Evolutionary conservation across 1,139 yeast species (phyloP).

Genomic region (Diutina scorzettiae): DNA sequence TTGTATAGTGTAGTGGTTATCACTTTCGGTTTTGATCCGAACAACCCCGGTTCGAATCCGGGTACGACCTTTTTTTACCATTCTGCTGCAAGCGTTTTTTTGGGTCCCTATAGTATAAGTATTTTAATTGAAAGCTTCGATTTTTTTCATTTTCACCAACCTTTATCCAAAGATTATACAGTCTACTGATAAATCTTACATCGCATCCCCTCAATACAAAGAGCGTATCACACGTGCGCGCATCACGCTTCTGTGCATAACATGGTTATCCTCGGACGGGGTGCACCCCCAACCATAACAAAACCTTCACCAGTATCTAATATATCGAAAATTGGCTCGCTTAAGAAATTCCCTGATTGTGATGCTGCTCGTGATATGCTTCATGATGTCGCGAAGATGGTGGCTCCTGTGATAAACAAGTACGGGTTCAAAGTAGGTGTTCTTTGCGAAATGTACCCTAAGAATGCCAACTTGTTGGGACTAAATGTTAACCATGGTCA

Average conservation of each 20-base stretch:
- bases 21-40: not conserved
- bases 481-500: conserved; percentile 78
- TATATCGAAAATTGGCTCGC: conserved; percentile 42
- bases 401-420: conserved; percentile 67
- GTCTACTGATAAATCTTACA: no score
- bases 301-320: conserved; percentile 34
- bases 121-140: no score
- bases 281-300: conserved; percentile 1
- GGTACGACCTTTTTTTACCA: conserved; percentile 2
- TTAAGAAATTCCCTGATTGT: conserved; percentile 40
- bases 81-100: no score
- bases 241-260: no score
- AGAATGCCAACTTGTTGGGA: conserved; percentile 53
- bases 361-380: conserved; percentile 48
- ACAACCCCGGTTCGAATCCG: conserved; percentile 5
- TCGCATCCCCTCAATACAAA: no score
- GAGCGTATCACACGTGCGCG: no score
- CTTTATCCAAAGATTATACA: no score
- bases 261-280: conserved; percentile 7
- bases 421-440: conserved; percentile 55
- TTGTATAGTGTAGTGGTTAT: not conserved
- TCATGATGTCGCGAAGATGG: conserved; percentile 48
- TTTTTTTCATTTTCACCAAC: no score
- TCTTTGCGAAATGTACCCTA: conserved; percentile 81
- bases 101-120: no score